Conservation (phyloP, 1,284 basidiomycete species). For the Melampsora americana region DNA sequence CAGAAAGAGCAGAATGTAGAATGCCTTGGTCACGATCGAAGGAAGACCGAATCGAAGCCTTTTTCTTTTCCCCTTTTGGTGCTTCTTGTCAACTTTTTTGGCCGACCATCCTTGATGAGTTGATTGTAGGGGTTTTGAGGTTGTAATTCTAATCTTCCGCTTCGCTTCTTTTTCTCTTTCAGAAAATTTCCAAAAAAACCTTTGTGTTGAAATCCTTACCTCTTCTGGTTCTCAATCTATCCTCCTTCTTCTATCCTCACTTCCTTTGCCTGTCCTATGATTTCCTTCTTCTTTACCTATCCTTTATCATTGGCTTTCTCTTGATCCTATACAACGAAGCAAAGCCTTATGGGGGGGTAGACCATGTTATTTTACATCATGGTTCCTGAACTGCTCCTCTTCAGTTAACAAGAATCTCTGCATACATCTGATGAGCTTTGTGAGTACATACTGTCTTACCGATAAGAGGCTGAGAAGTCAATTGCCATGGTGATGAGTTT, state of each 20-base stretch:
- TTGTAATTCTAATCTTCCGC: background rate
- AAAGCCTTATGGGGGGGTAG: too few relatives aligned
- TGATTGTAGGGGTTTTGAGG: background rate
- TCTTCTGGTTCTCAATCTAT: background rate
- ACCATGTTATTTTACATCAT: too few relatives aligned
- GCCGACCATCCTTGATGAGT: background rate
- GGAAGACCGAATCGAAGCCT: too few relatives aligned
- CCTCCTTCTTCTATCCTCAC: background rate
- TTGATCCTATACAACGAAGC: background rate
- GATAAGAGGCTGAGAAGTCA: too few relatives aligned
- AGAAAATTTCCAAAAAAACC: background rate
- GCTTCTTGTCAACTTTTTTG: background rate
- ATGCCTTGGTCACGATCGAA: constrained; percentile 26
- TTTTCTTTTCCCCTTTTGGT: too few relatives aligned
- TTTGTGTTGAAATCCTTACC: background rate
- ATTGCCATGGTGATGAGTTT: too few relatives aligned
- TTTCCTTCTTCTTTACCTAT: too few relatives aligned
- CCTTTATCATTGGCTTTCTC: background rate
- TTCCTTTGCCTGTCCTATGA: background rate
- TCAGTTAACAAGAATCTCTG: too few relatives aligned
- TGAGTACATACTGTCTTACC: too few relatives aligned
- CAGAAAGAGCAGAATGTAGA: constrained; percentile 41
- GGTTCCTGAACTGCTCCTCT: too few relatives aligned
- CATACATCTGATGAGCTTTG: too few relatives aligned
- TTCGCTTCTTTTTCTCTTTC: too few relatives aligned